Percentiles rank a stretch among this genome's conserved stretches.
phyloP scores from a whole-genome alignment of 2,329 filamentous ascomycete species.

The Neoarthrinium moseri region DNA sequence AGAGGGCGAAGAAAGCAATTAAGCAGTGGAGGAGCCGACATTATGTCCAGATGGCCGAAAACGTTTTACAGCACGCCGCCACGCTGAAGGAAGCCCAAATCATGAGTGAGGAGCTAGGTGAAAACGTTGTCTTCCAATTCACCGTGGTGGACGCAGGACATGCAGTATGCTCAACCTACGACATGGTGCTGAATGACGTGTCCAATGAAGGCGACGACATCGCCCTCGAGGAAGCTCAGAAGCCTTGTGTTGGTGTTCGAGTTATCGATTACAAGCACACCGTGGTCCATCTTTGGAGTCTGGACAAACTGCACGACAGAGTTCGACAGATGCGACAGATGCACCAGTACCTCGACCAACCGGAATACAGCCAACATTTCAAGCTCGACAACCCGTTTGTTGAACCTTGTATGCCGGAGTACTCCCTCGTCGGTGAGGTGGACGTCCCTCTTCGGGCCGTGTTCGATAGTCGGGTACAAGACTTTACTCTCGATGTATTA shows the following conservation, averaged over 20 bases:
- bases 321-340: slow-evolving; percentile 93
- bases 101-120: slow-evolving; percentile 95
- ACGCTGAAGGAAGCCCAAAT: slow-evolving; percentile 93
- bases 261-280: slow-evolving; percentile 87
- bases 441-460: slow-evolving; percentile 91
- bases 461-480: slow-evolving; percentile 91
- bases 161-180: slow-evolving; percentile 87
- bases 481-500: slow-evolving; percentile 86
- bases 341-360: slow-evolving; percentile 93
- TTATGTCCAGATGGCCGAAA: slow-evolving; percentile 92
- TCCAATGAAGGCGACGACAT: slow-evolving; percentile 81
- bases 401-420: slow-evolving; percentile 87
- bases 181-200: slow-evolving; percentile 90
- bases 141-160: slow-evolving; percentile 88
- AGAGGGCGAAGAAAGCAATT: slow-evolving; percentile 64
- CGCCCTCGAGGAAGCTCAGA: slow-evolving; percentile 75
- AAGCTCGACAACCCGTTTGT: slow-evolving; percentile 91
- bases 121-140: slow-evolving; percentile 92
- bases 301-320: slow-evolving; percentile 86
- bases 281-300: slow-evolving; percentile 89
- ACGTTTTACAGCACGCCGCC: slow-evolving; percentile 82
- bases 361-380: slow-evolving; percentile 91
- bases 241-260: slow-evolving; percentile 87
- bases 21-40: slow-evolving; percentile 79
- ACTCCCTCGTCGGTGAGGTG: slow-evolving; percentile 87